These are phyloP conservation scores for Scedosporium dehoogii DNA, from an alignment of 2,329 filamentous ascomycete species.

Conservation along the genomic window DNA sequence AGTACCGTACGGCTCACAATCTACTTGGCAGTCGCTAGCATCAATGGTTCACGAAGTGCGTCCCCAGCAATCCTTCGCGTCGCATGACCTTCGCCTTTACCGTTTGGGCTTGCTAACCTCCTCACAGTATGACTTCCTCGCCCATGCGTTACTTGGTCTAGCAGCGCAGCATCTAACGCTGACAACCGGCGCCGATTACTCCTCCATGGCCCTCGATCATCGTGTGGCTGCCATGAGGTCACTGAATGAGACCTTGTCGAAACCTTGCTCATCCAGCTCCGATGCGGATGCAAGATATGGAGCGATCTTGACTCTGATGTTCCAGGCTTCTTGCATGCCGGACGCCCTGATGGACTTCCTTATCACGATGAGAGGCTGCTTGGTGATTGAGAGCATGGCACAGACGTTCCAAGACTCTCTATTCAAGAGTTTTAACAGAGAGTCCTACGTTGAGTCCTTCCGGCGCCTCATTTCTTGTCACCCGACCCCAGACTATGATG, in stretches of 20 bases:
- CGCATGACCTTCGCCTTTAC: neutral
- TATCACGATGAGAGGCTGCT: constrained; percentile 26
- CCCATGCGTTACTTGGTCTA: constrained; percentile 30
- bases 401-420: neutral
- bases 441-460: neutral
- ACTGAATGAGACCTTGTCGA: constrained; percentile 23
- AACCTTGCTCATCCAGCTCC: constrained; percentile 15
- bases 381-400: neutral
- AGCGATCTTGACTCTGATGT: constrained; percentile 24
- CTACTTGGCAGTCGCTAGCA: neutral
- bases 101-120: neutral
- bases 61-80: no score
- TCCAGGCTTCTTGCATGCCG: constrained; percentile 27
- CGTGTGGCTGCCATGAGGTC: constrained; percentile 25
- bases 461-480: neutral
- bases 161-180: constrained; percentile 27
- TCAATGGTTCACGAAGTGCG: constrained; percentile 1
- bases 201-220: constrained; percentile 22
- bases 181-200: constrained; percentile 13
- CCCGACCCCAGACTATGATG: neutral
- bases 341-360: constrained; percentile 30
- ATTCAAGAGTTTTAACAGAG: constrained; percentile 1
- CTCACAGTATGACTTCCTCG: constrained; percentile 27
- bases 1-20: neutral
- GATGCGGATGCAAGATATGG: constrained; percentile 28